Evolutionary conservation across 2,329 filamentous ascomycete genomes (phyloP).

Genomic region (Fusarium agapanthi): DNA sequence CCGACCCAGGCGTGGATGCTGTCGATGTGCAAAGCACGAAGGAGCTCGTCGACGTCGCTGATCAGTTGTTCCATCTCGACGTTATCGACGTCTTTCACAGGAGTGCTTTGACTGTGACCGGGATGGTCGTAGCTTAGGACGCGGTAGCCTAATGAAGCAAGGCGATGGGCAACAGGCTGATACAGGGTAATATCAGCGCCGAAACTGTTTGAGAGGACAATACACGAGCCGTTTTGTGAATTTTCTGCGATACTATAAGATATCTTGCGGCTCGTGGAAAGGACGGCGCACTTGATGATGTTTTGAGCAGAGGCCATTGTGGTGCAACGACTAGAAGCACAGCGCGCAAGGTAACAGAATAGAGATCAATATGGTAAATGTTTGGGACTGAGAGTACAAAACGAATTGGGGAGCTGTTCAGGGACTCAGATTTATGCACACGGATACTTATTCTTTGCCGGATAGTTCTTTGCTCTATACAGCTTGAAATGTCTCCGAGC

Average conservation of each 20-base stretch:
- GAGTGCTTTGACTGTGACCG: neutral
- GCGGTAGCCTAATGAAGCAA: neutral
- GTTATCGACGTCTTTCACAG: neutral
- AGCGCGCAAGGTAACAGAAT: neutral
- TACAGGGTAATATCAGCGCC: neutral
- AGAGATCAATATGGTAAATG: neutral
- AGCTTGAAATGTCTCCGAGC: neutral
- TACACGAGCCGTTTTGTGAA: neutral
- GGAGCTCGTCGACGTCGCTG: neutral
- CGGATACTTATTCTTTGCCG: neutral
- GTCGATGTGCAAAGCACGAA: neutral
- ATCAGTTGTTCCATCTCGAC: neutral
- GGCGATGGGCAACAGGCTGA: neutral
- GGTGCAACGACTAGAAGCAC: too few species aligned
- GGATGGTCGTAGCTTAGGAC: conserved; percentile 10
- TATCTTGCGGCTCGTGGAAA: neutral
- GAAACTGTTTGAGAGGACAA: neutral
- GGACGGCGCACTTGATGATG: neutral
- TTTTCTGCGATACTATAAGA: neutral
- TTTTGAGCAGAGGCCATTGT: neutral
- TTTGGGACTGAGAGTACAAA: neutral
- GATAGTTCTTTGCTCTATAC: neutral
- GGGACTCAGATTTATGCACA: too few species aligned
- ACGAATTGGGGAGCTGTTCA: neutral
- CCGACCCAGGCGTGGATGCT: neutral